A percentile compares a stretch with the other conserved stretches of the same genome.
phyloP scores from a whole-genome alignment of 2,329 filamentous ascomycete genomes.

The Ciborinia camelliae region DNA sequence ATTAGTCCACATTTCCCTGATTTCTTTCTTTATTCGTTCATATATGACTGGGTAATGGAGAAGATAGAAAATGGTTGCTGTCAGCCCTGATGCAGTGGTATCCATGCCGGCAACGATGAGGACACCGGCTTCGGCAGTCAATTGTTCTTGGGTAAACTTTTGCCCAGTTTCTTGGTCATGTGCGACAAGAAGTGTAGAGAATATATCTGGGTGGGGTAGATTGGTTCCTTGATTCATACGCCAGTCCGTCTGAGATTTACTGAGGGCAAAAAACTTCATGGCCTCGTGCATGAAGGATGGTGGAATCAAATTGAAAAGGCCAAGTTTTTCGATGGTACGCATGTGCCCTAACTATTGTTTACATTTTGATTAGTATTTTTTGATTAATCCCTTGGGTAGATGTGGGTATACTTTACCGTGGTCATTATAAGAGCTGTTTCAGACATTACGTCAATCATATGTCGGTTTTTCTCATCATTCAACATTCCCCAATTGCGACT shows the following conservation, averaged over 20 bases:
- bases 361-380: background rate
- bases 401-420: background rate
- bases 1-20: background rate
- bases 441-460: background rate
- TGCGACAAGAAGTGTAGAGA: background rate
- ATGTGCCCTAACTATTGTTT: constrained; percentile 2
- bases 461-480: background rate
- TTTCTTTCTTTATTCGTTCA: background rate
- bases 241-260: constrained; percentile 1
- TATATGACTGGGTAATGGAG: background rate
- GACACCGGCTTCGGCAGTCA: background rate
- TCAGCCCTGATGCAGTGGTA: background rate
- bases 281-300: background rate
- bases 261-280: background rate
- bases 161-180: background rate
- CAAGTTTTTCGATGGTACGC: background rate
- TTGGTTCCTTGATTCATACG: background rate
- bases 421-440: background rate
- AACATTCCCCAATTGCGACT: background rate
- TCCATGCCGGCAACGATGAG: constrained; percentile 7
- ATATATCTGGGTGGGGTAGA: background rate
- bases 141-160: background rate
- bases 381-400: background rate
- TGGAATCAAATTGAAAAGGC: background rate
- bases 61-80: background rate